Evolutionary conservation across 169 alveolate species (phyloP), one percentile per base, ranked within the genome.

Genomic region (Babesia sp.): DNA sequence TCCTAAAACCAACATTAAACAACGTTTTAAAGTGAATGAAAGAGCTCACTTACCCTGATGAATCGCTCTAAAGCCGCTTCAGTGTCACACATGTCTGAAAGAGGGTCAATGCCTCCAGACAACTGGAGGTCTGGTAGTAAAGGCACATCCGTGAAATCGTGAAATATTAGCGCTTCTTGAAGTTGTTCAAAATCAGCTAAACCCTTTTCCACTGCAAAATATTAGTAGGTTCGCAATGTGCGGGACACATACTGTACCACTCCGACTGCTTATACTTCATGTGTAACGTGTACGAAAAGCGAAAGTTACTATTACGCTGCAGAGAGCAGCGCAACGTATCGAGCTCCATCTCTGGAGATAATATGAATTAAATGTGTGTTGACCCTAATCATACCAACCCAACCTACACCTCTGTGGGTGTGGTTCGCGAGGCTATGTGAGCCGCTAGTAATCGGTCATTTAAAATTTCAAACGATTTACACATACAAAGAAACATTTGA

Each of bases 121-220:
- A 71, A 29, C 51, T 79, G 66, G 4, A 79, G 48, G 39, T 79
- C 87, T 33, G 87, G 87, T 0, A 79, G 71, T 24, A 71, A 31
- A 24, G 87, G 87, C 33, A 79, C 77, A 41, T 79, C 87, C 6
- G 75, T 42, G 28, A 70, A 71, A 9, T 79, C 71, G n/a, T 60
- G 48, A 11, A 26, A 33, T 16, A 69, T 31, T 33, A 79, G 64
- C 48, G 61, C 48, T 6, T 71, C 73, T 48, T 79, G 84, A 16
- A 79, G 71, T 46, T 70, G 64, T 50, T 79, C 87, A 45, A 79
- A 79, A 50, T 79, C 87, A 14, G 53, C 63, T 33, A 71, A 70
- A 18, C 71, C 70, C 72, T 71, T 69, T 24, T 79, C 69, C 45
- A 60, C 87, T 79, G 55, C 20, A 22, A 14, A 11, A 26, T 1